Base-by-base conservation (phyloP, 2,329 filamentous ascomycete species). In the Scorias spongiosa region DNA sequence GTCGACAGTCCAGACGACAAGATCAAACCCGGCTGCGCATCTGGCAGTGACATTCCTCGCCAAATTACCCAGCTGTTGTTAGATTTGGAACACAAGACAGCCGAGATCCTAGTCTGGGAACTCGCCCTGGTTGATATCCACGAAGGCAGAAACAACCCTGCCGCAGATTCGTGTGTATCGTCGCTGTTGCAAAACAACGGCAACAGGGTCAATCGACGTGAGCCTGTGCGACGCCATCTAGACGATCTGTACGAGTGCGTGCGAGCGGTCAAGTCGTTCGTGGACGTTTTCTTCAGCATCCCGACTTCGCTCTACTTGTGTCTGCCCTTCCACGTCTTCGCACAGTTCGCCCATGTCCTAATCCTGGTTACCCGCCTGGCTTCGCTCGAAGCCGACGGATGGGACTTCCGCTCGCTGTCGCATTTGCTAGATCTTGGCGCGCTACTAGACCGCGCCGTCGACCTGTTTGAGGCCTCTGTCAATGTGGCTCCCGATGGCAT, bases 341-440 rank as follows among this genome's bases (percentile, higher is more conserved):
- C 48, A 9, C 54, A 57, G 41, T 58, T 57, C 38, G 56, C 53
- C 7, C 54, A 58, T 39, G 47, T 47, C 8, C 57, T 58, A 43
- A 56, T 59, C 38, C 48, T 50, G 3, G 45, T 57, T 15, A 54
- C 51, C 2, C 53, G 53, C 18, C 49, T 58, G 5, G 55, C 54
- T 4, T 48, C 50, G 2, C 49, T 59, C 9, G 56, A 59, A 5
- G 41, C 52, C 30, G 54, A 57, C n/a, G 54, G 54, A 32, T 58
- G 56, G 56, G 54, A 56, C 42, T 34, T 52, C 9, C 48, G 46
- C 17, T 17, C 38, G 10, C 36, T 55, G 8, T 46, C 47, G 18
- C 46, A 52, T 20, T 43, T 47, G 5, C 8, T 56, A 10, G 48
- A 52, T 38, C 57, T 55, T 41, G 30, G 39, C 2, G 29, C 42